phyloP scores from a whole-genome alignment of 2,329 filamentous ascomycete genomes.

The Grosmannia huntii region DNA sequence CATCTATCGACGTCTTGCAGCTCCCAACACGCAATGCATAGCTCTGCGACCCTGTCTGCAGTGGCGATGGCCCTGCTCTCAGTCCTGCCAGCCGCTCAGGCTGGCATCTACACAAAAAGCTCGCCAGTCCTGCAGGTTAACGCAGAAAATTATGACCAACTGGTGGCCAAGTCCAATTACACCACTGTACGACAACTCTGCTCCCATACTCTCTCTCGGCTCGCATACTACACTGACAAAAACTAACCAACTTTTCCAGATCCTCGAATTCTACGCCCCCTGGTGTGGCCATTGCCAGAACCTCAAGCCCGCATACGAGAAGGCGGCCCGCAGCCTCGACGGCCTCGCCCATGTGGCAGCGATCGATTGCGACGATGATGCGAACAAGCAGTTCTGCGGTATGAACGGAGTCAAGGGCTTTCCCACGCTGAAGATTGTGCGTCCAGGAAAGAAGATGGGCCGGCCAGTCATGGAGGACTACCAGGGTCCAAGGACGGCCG shows the following conservation, averaged over 20 bases:
- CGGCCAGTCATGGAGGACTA: conserved; percentile 85
- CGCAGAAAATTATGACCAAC: conserved; percentile 62
- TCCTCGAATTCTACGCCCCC: conserved; percentile 83
- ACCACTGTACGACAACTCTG: conserved; percentile 54
- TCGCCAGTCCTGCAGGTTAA: conserved; percentile 79
- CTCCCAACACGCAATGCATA: background rate
- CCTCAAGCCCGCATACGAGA: conserved; percentile 91
- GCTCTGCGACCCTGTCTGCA: conserved; percentile 29
- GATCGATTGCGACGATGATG: conserved; percentile 86
- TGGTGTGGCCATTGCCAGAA: conserved; percentile 98
- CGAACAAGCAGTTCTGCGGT: conserved; percentile 79
- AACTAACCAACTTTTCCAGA: conserved; percentile 22
- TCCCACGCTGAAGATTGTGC: conserved; percentile 88
- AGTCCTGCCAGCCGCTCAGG: conserved; percentile 50
- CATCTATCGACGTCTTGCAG: background rate
- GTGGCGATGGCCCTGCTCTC: conserved; percentile 51
- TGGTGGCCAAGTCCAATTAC: conserved; percentile 82
- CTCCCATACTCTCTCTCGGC: background rate
- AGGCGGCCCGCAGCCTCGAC: conserved; percentile 77
- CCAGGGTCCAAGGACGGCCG: conserved; percentile 69
- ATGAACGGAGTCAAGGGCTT: conserved; percentile 84
- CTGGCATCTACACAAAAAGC: conserved; percentile 70
- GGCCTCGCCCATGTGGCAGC: conserved; percentile 91
- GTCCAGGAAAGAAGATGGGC: conserved; percentile 60
- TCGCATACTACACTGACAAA: background rate